A percentile compares a stretch with the other conserved stretches of the same genome.
Evolutionary conservation across 164 flowering plant genomes (phyloP).

Genomic region (Paratinospora sagittata): DNA sequence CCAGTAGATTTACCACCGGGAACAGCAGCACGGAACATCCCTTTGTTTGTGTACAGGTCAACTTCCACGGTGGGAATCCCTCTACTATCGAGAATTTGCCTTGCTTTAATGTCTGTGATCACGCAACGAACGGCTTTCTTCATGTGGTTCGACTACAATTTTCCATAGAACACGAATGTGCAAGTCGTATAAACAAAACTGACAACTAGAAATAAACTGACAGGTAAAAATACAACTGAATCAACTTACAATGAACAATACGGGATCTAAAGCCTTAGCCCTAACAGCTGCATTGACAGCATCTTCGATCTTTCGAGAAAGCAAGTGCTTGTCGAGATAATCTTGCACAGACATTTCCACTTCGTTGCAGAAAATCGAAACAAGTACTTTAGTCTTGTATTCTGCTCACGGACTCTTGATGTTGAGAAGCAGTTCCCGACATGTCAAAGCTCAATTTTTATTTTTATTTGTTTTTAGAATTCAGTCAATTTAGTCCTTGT

Average conservation of each 20-base stretch:
- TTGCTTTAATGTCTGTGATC: slow-evolving; percentile 81
- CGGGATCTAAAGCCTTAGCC: slow-evolving; percentile 90
- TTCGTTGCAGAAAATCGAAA: no score
- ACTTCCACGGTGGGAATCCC: slow-evolving; percentile 98
- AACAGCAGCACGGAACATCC: slow-evolving; percentile 79
- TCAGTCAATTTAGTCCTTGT: no score
- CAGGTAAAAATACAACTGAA: not conserved
- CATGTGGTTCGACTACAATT: slow-evolving; percentile 76
- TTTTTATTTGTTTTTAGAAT: no score
- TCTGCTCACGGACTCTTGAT: no score
- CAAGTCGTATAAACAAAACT: not conserved
- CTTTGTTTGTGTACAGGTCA: slow-evolving; percentile 83
- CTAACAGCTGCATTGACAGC: slow-evolving; percentile 99
- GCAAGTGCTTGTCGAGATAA: slow-evolving; percentile 86
- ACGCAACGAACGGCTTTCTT: slow-evolving; percentile 75
- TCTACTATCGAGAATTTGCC: slow-evolving; percentile 93
- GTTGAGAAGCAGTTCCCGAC: no score
- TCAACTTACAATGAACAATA: slow-evolving; percentile 76
- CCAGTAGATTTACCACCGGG: slow-evolving; percentile 75
- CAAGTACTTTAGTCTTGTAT: no score
- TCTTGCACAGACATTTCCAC: slow-evolving; percentile 88
- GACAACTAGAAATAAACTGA: not conserved
- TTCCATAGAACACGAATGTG: not conserved
- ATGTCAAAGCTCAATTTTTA: no score
- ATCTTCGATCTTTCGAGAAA: slow-evolving; percentile 92